A percentile compares a stretch with the other conserved stretches of the same genome.
Conservation (phyloP, 2,329 filamentous ascomycete species). For the Trichoderma afroharzianum region DNA sequence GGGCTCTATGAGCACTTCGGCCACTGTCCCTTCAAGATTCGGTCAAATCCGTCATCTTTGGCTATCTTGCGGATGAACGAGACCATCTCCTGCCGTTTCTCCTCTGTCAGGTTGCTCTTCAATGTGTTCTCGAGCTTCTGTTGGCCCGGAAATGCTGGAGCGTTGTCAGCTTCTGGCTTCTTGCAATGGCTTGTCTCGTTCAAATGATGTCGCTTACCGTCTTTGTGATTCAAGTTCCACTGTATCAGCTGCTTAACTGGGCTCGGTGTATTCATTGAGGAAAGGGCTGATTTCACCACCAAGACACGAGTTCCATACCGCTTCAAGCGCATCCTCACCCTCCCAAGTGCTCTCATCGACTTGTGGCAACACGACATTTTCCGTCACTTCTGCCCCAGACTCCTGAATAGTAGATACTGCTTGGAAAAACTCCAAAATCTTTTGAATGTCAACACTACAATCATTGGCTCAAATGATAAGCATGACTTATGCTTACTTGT, state of each 20-base stretch:
- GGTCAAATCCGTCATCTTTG: background rate
- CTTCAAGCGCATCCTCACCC: background rate
- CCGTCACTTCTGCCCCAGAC: background rate
- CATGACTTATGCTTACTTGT: background rate
- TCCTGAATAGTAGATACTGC: background rate
- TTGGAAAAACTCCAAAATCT: background rate
- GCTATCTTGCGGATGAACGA: background rate
- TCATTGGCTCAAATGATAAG: background rate
- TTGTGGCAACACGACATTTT: background rate
- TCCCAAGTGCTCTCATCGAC: background rate
- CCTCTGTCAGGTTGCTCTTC: background rate
- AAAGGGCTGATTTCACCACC: background rate
- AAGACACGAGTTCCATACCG: background rate
- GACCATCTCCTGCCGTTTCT: background rate
- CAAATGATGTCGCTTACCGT: background rate
- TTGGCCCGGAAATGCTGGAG: background rate
- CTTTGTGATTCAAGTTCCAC: background rate
- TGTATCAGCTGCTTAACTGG: background rate
- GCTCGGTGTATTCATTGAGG: background rate
- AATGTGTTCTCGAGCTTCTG: background rate
- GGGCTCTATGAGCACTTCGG: background rate
- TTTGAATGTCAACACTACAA: background rate
- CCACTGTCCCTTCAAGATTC: background rate
- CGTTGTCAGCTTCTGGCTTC: background rate
- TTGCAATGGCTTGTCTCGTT: background rate